Base-by-base conservation (phyloP, 164 flowering plant species). In the Sextonia rubra region DNA sequence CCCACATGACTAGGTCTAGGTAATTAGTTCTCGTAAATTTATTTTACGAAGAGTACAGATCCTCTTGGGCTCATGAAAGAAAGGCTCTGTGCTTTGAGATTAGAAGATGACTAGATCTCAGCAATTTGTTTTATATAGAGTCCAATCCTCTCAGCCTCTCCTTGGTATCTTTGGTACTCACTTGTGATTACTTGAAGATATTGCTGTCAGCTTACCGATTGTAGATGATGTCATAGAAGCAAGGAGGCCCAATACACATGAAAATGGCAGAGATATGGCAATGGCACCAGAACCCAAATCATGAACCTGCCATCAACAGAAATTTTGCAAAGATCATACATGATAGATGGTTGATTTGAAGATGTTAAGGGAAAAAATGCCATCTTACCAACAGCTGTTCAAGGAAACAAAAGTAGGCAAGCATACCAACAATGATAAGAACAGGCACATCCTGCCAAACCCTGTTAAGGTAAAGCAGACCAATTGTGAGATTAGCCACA, bases 381-480 rank as follows among this genome's bases (percentile, higher is more conserved):
- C 37, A 25, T 25, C 86, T 81, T 87, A 94, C 99, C 91, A 92
- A 85, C 26, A 94, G 90, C 78, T 91, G 93, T 83, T 94, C 98
- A 18, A 94, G 93, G 75, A 94, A 94, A 80, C 99, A 94, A 72
- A 94, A 94, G 80, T 94, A 92, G 64, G 94, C 95, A 48, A 94
- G 91, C 94, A 94, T 91, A 86, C 99, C 86, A 77, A 94, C 82
- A 70, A 94, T 88, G 66, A 91, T 91, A 18, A 94, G 97, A 71
- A 92, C 85, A 2, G 99, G 99, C 37, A 92, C 88, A 72, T 92
- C 98, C 79, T 91, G 98, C 95, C 97, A 92, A 72, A 89, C 84
- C 88, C 99, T 94, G 83, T 24, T 1, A 72, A 78, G 52, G 77
- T 48, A 52, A 11, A 61, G 64, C 64, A 61, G 12, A 22, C 24